phyloP scores from a whole-genome alignment of 1,139 yeast species.

The Diutina pseudorugosa region DNA sequence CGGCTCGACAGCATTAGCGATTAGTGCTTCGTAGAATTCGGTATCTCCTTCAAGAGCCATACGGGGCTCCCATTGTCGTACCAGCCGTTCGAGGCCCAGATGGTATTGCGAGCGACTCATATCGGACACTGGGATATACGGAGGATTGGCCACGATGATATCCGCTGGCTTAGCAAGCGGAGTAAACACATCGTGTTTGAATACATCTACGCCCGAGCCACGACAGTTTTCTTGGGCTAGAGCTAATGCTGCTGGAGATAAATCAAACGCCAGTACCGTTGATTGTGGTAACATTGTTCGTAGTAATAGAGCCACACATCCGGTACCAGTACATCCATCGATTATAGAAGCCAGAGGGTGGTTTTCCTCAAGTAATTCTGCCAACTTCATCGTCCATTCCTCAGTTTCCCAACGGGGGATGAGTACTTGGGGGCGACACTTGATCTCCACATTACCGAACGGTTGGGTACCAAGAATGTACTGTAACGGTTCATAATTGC shows the following conservation, averaged over 20 bases:
- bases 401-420: conserved; percentile 96
- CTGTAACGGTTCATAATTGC: conserved; percentile 55
- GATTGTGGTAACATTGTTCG: conserved; percentile 19
- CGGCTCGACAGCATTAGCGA: conserved; percentile 27
- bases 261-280: conserved; percentile 43
- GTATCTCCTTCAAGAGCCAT: conserved; percentile 66
- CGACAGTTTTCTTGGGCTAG: conserved; percentile 37
- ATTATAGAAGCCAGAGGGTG: conserved; percentile 17
- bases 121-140: conserved; percentile 53
- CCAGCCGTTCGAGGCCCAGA: conserved; percentile 44
- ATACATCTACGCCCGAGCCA: conserved; percentile 14
- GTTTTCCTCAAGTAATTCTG: conserved; percentile 7
- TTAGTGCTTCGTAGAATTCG: conserved; percentile 55
- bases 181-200: conserved; percentile 8
- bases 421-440: conserved; percentile 53
- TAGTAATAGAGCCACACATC: conserved; percentile 62
- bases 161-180: background rate
- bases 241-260: conserved; percentile 39
- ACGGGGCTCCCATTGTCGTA: conserved; percentile 58
- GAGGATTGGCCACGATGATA: conserved; percentile 70
- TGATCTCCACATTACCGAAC: conserved; percentile 55
- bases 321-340: conserved; percentile 87
- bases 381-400: conserved; percentile 59
- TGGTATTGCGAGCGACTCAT: conserved; percentile 20
- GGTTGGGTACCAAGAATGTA: conserved; percentile 82